phyloP scores from a whole-genome alignment of 345 rosid species.

The Camelina hispida region DNA sequence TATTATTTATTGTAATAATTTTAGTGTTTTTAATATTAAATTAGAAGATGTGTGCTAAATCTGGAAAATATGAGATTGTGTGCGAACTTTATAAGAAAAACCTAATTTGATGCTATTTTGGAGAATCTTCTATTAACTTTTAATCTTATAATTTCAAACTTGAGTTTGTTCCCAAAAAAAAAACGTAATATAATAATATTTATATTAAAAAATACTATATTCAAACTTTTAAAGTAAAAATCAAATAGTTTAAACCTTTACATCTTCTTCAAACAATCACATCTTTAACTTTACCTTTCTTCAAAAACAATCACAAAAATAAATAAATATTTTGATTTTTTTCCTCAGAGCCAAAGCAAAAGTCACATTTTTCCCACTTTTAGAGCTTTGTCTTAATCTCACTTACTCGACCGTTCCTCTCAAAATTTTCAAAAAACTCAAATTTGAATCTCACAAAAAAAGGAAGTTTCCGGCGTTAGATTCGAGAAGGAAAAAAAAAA shows the following conservation, averaged over 20 bases:
- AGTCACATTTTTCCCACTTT: conserved; percentile 12
- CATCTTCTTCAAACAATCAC: not conserved
- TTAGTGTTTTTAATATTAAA: too few species aligned
- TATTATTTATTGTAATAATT: too few species aligned
- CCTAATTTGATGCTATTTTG: too few species aligned
- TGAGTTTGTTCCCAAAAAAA: not conserved
- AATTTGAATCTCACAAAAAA: not conserved
- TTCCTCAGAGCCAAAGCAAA: not conserved
- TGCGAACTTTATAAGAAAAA: too few species aligned
- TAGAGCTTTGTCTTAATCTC: conserved; percentile 28
- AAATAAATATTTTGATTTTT: not conserved
- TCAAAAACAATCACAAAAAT: not conserved
- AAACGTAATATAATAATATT: not conserved
- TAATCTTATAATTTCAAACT: too few species aligned
- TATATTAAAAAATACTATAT: not conserved
- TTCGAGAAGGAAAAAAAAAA: not conserved
- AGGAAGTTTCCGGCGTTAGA: conserved; percentile 20
- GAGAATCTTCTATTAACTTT: too few species aligned
- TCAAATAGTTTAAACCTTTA: not conserved
- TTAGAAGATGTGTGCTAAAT: too few species aligned
- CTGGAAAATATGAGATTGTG: too few species aligned
- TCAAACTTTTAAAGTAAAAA: not conserved
- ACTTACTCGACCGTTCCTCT: conserved; percentile 38
- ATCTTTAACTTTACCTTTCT: conserved; percentile 22
- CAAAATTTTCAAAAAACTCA: conserved; percentile 34